Percentiles rank a stretch among this genome's conserved stretches.
These are phyloP conservation scores for Ailanthus altissimus DNA, from an alignment of 345 rosid species.

Conservation along the genomic window DNA sequence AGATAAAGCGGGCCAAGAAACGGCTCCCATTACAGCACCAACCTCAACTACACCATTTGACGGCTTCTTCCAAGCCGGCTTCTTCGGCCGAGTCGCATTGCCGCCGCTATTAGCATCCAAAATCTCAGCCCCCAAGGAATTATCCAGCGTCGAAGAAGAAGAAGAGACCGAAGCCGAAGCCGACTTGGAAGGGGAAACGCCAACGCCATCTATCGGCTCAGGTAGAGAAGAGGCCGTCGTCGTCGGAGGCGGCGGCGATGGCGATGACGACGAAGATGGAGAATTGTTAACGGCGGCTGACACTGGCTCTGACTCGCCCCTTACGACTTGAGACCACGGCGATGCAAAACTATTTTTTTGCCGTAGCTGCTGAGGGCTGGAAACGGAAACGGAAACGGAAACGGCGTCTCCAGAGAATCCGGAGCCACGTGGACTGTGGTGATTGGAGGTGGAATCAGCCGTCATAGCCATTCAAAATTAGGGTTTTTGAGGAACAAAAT, in stretches of 20 bases:
- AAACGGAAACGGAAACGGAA: conserved; percentile 24
- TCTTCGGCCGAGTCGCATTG: conserved; percentile 46
- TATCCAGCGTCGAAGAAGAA: conserved; percentile 24
- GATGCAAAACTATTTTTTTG: conserved; percentile 32
- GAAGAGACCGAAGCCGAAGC: conserved; percentile 24
- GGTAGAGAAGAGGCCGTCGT: conserved; percentile 9
- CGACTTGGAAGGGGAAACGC: conserved; percentile 29
- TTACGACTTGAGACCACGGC: conserved; percentile 46
- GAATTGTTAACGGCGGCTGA: conserved; percentile 23
- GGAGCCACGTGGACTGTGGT: conserved; percentile 33
- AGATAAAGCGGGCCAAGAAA: conserved; percentile 67
- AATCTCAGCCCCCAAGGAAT: conserved; percentile 29
- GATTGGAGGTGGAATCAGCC: conserved; percentile 47
- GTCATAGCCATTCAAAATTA: conserved; percentile 42
- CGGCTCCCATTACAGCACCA: conserved; percentile 56
- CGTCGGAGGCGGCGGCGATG: conserved; percentile 8
- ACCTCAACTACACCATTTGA: conserved; percentile 42
- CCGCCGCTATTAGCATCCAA: conserved; percentile 34
- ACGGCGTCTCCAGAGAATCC: conserved; percentile 25
- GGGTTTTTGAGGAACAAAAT: conserved; percentile 28
- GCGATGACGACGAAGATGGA: conserved; percentile 26
- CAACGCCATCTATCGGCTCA: conserved; percentile 31
- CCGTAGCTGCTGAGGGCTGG: conserved; percentile 36
- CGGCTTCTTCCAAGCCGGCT: conserved; percentile 59
- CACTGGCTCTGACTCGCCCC: conserved; percentile 40